Percentiles rank a stretch among this genome's conserved stretches.
These are phyloP conservation scores for Dalbergia cochinchinensis DNA, from an alignment of 306 rosid genomes.

Conservation along the genomic window DNA sequence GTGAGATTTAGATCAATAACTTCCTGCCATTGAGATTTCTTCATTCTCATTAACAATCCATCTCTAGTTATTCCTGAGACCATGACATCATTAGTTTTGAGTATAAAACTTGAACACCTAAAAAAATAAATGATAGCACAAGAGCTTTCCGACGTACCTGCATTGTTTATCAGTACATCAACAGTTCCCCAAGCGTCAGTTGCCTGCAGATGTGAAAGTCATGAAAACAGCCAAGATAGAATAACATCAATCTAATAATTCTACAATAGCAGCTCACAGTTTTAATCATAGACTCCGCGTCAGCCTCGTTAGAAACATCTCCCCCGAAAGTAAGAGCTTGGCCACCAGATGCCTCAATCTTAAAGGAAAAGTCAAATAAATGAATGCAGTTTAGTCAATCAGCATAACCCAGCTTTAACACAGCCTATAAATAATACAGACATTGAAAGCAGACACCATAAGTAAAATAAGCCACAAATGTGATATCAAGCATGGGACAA, in stretches of 20 bases:
- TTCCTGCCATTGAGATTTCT: conserved; percentile 82
- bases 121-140: neutral
- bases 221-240: conserved; percentile 34
- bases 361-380: conserved; percentile 33
- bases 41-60: conserved; percentile 85
- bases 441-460: neutral
- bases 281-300: conserved; percentile 80
- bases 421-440: neutral
- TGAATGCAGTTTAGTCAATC: conserved; percentile 8
- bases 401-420: neutral
- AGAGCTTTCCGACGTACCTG: conserved; percentile 57
- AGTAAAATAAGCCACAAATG: conserved; percentile 14
- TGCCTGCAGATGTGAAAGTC: conserved; percentile 59
- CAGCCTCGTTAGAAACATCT: conserved; percentile 84
- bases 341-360: conserved; percentile 83
- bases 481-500: conserved; percentile 27
- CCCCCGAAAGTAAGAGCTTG: conserved; percentile 81
- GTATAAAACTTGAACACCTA: neutral
- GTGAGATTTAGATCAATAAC: conserved; percentile 91
- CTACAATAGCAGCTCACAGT: conserved; percentile 56
- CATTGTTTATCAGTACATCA: conserved; percentile 78
- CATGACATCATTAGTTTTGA: neutral
- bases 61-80: conserved; percentile 81
- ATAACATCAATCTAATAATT: conserved; percentile 29
- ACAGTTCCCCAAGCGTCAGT: conserved; percentile 92